Evolutionary conservation across 345 rosid species (phyloP).

Genomic region (Euphorbia pulcherrima): DNA sequence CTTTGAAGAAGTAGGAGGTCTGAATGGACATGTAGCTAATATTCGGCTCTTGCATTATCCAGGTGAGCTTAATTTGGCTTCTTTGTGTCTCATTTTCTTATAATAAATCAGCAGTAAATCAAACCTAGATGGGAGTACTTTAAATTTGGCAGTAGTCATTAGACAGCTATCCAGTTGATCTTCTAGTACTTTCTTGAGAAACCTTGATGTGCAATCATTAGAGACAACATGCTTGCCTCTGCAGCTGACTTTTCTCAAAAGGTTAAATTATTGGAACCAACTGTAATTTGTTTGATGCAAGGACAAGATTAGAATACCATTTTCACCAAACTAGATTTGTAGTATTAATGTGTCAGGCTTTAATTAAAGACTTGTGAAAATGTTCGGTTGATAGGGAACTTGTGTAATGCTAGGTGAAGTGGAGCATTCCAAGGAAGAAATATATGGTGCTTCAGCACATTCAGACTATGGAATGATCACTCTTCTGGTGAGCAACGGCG

Average conservation of each 20-base stretch:
- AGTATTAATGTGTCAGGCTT: too few species aligned
- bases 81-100: background rate
- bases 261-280: conserved; percentile 5
- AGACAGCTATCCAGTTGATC: background rate
- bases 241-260: background rate
- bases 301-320: background rate
- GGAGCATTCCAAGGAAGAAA: conserved; percentile 39
- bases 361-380: too few species aligned
- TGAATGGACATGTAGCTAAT: conserved; percentile 35
- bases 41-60: conserved; percentile 72
- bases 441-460: conserved; percentile 70
- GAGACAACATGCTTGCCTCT: background rate
- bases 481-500: conserved; percentile 72
- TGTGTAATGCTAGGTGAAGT: conserved; percentile 41
- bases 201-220: background rate
- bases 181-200: background rate
- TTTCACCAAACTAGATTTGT: conserved; percentile 7
- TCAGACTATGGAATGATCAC: conserved; percentile 85
- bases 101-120: background rate
- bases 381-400: background rate
- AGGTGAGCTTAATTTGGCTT: conserved; percentile 34
- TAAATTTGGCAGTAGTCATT: background rate
- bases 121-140: background rate
- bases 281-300: background rate
- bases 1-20: conserved; percentile 60